Evolutionary conservation across 2,329 filamentous ascomycete species (phyloP).

Genomic region (Paecilomyces formosus): DNA sequence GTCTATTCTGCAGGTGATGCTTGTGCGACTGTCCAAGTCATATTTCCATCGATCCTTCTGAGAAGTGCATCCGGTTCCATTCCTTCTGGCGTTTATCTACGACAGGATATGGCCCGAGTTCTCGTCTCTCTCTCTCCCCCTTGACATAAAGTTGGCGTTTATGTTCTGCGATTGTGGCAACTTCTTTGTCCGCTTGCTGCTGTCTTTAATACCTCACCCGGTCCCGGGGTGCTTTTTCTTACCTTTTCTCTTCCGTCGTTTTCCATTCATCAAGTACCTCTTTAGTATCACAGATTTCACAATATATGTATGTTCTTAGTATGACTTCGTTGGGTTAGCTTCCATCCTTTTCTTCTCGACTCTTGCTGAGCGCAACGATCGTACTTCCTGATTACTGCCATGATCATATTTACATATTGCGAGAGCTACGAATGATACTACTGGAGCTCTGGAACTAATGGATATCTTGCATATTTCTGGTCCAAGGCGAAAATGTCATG

Average conservation of each 20-base stretch:
- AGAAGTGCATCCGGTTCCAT: neutral
- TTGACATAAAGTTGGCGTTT: neutral
- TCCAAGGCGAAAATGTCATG: neutral
- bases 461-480: neutral
- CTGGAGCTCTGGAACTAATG: neutral
- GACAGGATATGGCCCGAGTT: neutral
- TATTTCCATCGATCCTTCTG: neutral
- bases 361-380: neutral
- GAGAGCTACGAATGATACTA: neutral
- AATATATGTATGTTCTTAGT: constrained; percentile 1
- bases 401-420: neutral
- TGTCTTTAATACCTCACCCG: neutral
- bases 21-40: neutral
- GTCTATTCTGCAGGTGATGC: neutral
- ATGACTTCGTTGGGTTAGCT: constrained; percentile 1
- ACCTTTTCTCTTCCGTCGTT: neutral
- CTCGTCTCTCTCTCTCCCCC: neutral
- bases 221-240: neutral
- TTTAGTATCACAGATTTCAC: constrained; percentile 1
- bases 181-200: neutral
- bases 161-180: neutral
- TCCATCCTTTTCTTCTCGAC: constrained; percentile 1
- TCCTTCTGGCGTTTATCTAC: neutral
- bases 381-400: neutral
- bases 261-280: neutral